Evolutionary conservation across 805 yeast species (phyloP), one percentile per base, ranked within the genome.

Genomic region (Saccharomyces jurei): DNA sequence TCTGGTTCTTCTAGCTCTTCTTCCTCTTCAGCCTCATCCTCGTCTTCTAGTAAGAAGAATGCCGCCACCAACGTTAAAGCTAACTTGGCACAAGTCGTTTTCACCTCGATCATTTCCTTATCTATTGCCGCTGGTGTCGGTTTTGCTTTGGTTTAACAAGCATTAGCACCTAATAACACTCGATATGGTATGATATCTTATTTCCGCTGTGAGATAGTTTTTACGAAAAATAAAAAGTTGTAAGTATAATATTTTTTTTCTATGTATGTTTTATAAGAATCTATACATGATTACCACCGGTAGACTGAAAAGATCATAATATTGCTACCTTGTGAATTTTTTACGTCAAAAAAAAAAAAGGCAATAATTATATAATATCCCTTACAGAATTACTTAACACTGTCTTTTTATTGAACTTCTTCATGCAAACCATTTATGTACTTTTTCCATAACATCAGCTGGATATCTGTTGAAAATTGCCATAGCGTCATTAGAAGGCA

Each of bases 401-500:
- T 46, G 49, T 26, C 22, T 10, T 46, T 46, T 14, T 26, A 46
- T 46, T 46, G 22, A 46, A 46, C 3, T 4, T 46, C 49, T n/a
- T 22, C 54, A 75, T 25, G 76, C 65, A 63, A 86, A 84, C 79
- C 82, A 80, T 60, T 78, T 77, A 65, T 83, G 82, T 49, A 83
- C 77, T 2, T 82, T 81, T 55, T 77, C 78, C 65, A 81, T 80
- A 31, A 83, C 77, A 50, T 82, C 86, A 2, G 80, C 73, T 50
- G 87, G 82, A 60, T 86, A 82, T 56, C 78, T 80, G 56, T 79
- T 82, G 55, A 89, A 72, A 52, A 89, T 64, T 6, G 75, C 73
- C 75, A 87, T 71, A 3, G 89, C 91, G 59, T 86, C 84, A 14
- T 76, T 77, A 61, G 82, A 88, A 2, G 96, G 89, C 32, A 89